A percentile compares a stretch with the other conserved stretches of the same genome.
Evolutionary conservation across 2,329 filamentous ascomycete species (phyloP).

Genomic region (Capronia epimyces): DNA sequence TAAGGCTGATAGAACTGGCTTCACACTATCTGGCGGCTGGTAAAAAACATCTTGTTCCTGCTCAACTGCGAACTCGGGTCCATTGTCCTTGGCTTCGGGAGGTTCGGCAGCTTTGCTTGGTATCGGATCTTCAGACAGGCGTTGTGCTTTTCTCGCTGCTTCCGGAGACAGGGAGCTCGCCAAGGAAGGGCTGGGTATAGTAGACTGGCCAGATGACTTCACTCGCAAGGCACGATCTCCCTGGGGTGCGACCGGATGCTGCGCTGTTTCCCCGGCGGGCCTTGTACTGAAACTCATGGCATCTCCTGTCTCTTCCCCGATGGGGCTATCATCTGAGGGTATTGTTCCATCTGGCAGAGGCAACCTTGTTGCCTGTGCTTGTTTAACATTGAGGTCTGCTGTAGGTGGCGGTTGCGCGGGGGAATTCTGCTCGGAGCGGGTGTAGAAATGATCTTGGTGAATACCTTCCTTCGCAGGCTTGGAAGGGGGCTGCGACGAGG

Average conservation of each 20-base stretch:
- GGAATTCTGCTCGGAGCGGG: conserved; percentile 40
- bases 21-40: conserved; percentile 44
- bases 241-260: conserved; percentile 31
- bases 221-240: conserved; percentile 32
- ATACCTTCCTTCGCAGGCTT: conserved; percentile 34
- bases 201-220: conserved; percentile 39
- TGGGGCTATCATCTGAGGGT: conserved; percentile 30
- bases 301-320: conserved; percentile 20
- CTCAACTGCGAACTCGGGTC: conserved; percentile 39
- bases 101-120: conserved; percentile 47
- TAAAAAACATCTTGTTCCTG: conserved; percentile 57
- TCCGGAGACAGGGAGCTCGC: conserved; percentile 36
- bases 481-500: conserved; percentile 32
- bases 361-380: conserved; percentile 41
- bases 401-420: conserved; percentile 35
- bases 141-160: conserved; percentile 44
- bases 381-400: conserved; percentile 42
- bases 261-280: conserved; percentile 29
- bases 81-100: conserved; percentile 31
- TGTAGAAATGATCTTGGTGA: conserved; percentile 50
- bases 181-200: conserved; percentile 37
- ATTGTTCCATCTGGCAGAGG: conserved; percentile 50
- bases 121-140: conserved; percentile 49
- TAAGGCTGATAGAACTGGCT: conserved; percentile 47
- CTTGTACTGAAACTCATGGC: conserved; percentile 20